These are phyloP conservation scores for Solanum lignicaule DNA, from an alignment of 257 asterid species.

Conservation along the genomic window DNA sequence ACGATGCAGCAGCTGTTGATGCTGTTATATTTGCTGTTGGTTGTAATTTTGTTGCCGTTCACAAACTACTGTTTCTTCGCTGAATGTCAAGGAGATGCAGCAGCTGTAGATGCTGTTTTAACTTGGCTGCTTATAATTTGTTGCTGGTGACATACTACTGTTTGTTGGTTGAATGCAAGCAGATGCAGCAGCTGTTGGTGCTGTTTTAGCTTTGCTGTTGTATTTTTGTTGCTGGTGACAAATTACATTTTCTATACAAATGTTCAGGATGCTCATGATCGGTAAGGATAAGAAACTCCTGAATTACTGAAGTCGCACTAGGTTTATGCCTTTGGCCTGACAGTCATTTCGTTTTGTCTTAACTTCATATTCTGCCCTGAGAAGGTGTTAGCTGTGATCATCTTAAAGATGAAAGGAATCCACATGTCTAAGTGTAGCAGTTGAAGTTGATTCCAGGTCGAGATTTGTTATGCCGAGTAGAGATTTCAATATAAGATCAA, in stretches of 20 bases:
- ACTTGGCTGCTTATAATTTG: conserved; percentile 35
- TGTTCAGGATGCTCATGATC: conserved; percentile 14
- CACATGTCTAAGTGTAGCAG: conserved; percentile 12
- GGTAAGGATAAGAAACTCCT: conserved; percentile 41
- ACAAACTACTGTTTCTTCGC: conserved; percentile 25
- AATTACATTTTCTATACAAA: conserved; percentile 17
- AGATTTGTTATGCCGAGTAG: conserved; percentile 11
- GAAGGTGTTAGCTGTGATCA: conserved; percentile 15
- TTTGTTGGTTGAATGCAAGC: conserved; percentile 32
- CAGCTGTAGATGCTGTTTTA: conserved; percentile 38
- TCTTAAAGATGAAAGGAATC: conserved; percentile 20
- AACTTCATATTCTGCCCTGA: no score
- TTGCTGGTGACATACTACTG: conserved; percentile 19
- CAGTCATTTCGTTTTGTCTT: neutral
- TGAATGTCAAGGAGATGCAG: conserved; percentile 32
- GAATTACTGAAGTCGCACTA: conserved; percentile 9
- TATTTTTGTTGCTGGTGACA: conserved; percentile 20
- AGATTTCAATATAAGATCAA: neutral
- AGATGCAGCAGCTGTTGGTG: conserved; percentile 22
- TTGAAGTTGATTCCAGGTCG: conserved; percentile 18
- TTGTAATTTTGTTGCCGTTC: conserved; percentile 17
- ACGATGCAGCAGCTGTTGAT: conserved; percentile 29
- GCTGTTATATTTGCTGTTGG: conserved; percentile 30
- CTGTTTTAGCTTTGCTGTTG: conserved; percentile 19
- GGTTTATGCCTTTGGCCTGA: conserved; percentile 9